phyloP scores from a whole-genome alignment of 2,329 filamentous ascomycete genomes.

The Colletotrichum aenigma region DNA sequence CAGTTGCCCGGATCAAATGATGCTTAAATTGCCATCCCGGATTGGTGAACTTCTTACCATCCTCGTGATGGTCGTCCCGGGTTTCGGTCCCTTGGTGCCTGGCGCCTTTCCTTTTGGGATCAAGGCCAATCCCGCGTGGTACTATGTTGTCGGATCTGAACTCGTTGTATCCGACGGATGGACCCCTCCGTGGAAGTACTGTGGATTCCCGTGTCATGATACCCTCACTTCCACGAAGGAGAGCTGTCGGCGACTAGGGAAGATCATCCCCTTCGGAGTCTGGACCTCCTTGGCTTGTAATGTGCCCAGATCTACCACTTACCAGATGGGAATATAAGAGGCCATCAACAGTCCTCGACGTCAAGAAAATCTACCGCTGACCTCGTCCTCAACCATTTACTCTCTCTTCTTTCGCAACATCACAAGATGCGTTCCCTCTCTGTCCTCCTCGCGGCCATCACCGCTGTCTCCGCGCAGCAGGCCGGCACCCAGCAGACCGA shows the following conservation, averaged over 20 bases:
- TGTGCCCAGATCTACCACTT: background rate
- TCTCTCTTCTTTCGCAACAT: background rate
- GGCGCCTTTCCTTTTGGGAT: background rate
- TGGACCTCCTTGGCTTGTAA: background rate
- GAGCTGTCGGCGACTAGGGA: background rate
- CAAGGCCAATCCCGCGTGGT: background rate
- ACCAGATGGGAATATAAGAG: background rate
- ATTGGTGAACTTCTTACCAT: background rate
- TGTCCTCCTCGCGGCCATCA: conserved; percentile 14
- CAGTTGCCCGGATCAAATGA: background rate
- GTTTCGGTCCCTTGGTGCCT: background rate
- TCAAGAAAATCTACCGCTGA: background rate
- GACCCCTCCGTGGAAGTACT: background rate
- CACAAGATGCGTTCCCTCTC: conserved; percentile 2
- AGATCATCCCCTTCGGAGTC: background rate
- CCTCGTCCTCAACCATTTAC: background rate
- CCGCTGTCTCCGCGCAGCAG: conserved; percentile 25
- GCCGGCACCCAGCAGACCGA: conserved; percentile 26
- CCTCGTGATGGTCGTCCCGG: background rate
- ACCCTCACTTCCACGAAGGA: background rate
- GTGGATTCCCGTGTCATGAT: background rate
- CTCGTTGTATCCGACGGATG: background rate
- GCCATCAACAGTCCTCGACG: background rate
- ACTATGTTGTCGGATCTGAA: background rate
- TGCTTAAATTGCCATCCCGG: background rate